Evolutionary conservation across 441 rosid species (phyloP).

Genomic region (Oxalis stricta): DNA sequence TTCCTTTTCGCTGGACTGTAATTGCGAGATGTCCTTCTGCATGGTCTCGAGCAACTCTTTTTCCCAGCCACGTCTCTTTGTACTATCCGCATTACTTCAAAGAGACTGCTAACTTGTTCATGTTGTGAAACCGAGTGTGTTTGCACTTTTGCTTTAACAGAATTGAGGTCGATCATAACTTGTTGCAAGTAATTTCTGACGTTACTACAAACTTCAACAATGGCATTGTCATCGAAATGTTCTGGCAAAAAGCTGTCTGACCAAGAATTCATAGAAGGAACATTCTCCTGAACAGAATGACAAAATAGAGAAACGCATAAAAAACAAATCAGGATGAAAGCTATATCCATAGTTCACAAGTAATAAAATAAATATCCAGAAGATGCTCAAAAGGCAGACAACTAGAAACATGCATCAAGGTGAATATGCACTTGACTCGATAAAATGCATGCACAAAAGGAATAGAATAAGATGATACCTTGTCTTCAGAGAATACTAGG

Average conservation of each 20-base stretch:
- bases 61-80: conserved; percentile 23
- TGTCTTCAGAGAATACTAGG: conserved; percentile 20
- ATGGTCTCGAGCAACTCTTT: conserved; percentile 31
- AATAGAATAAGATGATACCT: conserved; percentile 28
- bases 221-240: conserved; percentile 27
- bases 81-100: conserved; percentile 28
- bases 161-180: conserved; percentile 25
- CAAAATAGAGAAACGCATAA: conserved; percentile 11
- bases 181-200: conserved; percentile 44
- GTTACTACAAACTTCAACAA: conserved; percentile 30
- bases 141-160: conserved; percentile 33
- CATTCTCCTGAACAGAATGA: conserved; percentile 37
- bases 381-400: neutral
- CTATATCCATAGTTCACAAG: conserved; percentile 2
- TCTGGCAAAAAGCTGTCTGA: conserved; percentile 28
- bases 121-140: conserved; percentile 40
- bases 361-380: too few species aligned
- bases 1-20: conserved; percentile 37
- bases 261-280: conserved; percentile 27
- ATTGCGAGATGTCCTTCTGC: conserved; percentile 24
- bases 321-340: conserved; percentile 3
- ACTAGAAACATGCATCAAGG: neutral
- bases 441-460: neutral
- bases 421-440: neutral
- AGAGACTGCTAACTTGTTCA: conserved; percentile 36